Conservation (phyloP, 2,329 filamentous ascomycete species). For the Onygenales sp. region DNA sequence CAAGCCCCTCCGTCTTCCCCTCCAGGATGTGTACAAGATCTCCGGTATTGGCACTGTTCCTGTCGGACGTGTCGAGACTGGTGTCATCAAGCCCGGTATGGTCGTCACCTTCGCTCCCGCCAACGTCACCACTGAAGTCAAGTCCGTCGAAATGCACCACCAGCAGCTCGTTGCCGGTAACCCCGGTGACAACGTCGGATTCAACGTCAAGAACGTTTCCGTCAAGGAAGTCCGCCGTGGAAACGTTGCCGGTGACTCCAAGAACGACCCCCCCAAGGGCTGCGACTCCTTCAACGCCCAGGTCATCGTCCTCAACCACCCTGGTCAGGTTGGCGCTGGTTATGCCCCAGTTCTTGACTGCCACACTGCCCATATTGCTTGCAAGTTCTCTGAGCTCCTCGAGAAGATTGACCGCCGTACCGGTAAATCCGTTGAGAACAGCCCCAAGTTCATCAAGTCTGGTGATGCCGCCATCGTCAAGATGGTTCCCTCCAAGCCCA, state of each 20-base stretch:
- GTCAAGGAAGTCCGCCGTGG: conserved; percentile 99
- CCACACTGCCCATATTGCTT: conserved; percentile 99
- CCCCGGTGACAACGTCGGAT: conserved; percentile 99
- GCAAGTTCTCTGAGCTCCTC: conserved; percentile 98
- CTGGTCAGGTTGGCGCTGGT: conserved; percentile 96
- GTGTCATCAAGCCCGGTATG: conserved; percentile 74
- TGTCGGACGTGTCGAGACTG: conserved; percentile 99
- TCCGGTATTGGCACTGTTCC: conserved; percentile 99
- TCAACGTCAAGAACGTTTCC: conserved; percentile 99
- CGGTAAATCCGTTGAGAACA: conserved; percentile 86
- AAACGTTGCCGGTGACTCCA: conserved; percentile 99
- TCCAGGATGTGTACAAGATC: conserved; percentile 99
- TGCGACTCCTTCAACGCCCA: conserved; percentile 96
- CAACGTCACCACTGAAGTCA: conserved; percentile 99
- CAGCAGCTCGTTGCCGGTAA: conserved; percentile 92
- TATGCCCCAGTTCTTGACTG: conserved; percentile 99
- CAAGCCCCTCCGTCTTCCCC: conserved; percentile 99
- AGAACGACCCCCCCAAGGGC: conserved; percentile 92
- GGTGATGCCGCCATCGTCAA: conserved; percentile 99
- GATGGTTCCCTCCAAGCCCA: conserved; percentile 99
- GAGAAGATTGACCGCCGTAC: conserved; percentile 99
- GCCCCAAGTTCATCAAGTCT: conserved; percentile 99
- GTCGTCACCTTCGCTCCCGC: conserved; percentile 96
- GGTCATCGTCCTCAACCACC: conserved; percentile 99
- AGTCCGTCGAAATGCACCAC: conserved; percentile 99